Conservation (phyloP, 306 rosid species). For the Senna siamea region DNA sequence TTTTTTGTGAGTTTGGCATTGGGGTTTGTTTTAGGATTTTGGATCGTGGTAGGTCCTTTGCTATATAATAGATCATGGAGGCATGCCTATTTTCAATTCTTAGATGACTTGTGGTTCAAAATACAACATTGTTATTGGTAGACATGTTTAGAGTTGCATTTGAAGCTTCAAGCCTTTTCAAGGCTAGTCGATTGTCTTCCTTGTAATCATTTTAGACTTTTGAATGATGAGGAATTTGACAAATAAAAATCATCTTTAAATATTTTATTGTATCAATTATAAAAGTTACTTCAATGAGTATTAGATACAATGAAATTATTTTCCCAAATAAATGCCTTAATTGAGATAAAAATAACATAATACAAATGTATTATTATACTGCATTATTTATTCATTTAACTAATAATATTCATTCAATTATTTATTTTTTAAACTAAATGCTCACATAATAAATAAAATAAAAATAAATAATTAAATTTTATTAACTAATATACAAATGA, state of each 20-base stretch:
- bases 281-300: too few species aligned
- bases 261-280: too few species aligned
- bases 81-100: conserved; percentile 1
- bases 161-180: not conserved
- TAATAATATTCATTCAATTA: too few species aligned
- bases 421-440: too few species aligned
- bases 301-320: not conserved
- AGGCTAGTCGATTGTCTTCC: not conserved
- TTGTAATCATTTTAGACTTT: not conserved
- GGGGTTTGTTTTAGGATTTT: conserved; percentile 36
- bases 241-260: too few species aligned
- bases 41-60: conserved; percentile 28
- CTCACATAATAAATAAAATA: too few species aligned
- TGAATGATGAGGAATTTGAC: not conserved
- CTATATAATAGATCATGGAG: conserved; percentile 26
- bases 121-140: not conserved
- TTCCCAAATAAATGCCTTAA: too few species aligned
- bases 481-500: too few species aligned
- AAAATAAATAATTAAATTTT: too few species aligned
- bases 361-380: too few species aligned
- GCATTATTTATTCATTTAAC: too few species aligned
- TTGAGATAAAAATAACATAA: too few species aligned
- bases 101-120: conserved; percentile 26
- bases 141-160: not conserved
- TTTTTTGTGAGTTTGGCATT: conserved; percentile 15